A percentile compares a stretch with the other conserved stretches of the same genome.
phyloP scores from a whole-genome alignment of 495 filamentous ascomycete genomes.

The Daldinia decipiens region DNA sequence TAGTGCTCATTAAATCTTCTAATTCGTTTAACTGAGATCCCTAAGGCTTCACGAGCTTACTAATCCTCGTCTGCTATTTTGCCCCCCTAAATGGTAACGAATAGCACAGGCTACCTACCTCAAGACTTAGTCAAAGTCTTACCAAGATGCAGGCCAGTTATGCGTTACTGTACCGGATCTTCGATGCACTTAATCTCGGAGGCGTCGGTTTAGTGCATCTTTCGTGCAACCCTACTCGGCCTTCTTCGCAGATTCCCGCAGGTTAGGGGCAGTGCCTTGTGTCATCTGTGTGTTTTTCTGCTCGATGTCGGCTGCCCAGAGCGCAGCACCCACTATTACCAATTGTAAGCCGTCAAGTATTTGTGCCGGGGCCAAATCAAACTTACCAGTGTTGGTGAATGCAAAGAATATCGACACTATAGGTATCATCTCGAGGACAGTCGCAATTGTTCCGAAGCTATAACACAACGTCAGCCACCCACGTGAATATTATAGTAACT shows the following conservation, averaged over 20 bases:
- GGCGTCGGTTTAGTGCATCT: constrained; percentile 38
- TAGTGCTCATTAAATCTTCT: not conserved
- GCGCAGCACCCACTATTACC: constrained; percentile 75
- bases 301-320: constrained; percentile 96
- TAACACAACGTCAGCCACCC: constrained; percentile 11
- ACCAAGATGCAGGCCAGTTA: constrained; percentile 27
- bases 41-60: not conserved
- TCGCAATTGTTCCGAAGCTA: constrained; percentile 81
- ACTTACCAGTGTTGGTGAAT: constrained; percentile 83
- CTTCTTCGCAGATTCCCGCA: constrained; percentile 66
- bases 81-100: constrained; percentile 9
- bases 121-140: constrained; percentile 13
- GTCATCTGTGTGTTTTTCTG: constrained; percentile 61
- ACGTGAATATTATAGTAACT: constrained; percentile 7
- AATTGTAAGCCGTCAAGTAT: constrained; percentile 38
- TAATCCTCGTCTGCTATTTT: constrained; percentile 2
- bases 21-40: not conserved
- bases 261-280: constrained; percentile 61
- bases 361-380: not conserved
- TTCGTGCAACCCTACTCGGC: constrained; percentile 54
- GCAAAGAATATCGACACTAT: constrained; percentile 83
- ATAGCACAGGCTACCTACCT: constrained; percentile 16
- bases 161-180: constrained; percentile 34
- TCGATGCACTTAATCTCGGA: constrained; percentile 41
- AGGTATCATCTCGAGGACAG: constrained; percentile 85